Conservation (phyloP, 208 protist genomes). For the Trypanosoma cruzi region DNA sequence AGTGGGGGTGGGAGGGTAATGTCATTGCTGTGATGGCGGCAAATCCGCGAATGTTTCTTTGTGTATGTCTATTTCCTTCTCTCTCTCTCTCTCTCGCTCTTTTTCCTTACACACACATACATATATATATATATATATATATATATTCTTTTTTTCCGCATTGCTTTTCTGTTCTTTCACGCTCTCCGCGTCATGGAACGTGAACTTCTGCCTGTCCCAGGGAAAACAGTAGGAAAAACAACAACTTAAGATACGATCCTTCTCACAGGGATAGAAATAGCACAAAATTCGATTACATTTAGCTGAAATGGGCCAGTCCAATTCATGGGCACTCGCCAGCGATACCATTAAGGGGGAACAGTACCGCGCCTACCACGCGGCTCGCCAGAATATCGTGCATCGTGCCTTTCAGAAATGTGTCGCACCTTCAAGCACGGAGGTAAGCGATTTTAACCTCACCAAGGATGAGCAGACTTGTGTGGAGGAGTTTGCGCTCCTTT, state of each 20-base stretch:
- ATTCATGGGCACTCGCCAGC: slow-evolving; percentile 42
- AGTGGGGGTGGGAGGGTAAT: not conserved
- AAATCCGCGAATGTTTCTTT: not conserved
- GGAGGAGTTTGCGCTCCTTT: slow-evolving; percentile 82
- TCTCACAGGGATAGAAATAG: not conserved
- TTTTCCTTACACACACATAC: too few species aligned
- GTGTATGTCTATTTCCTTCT: not conserved
- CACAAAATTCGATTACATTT: slow-evolving; percentile 2
- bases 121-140: slow-evolving; percentile 3
- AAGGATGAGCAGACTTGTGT: slow-evolving; percentile 77
- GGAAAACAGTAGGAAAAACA: slow-evolving; percentile 25
- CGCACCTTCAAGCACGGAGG: slow-evolving; percentile 47
- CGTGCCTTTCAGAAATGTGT: slow-evolving; percentile 83
- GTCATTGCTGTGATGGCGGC: not conserved
- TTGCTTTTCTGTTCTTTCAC: not conserved
- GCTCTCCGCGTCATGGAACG: slow-evolving; percentile 6
- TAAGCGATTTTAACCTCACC: slow-evolving; percentile 37
- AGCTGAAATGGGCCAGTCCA: slow-evolving; percentile 67
- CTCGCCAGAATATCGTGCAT: slow-evolving; percentile 58
- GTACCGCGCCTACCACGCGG: slow-evolving; percentile 62
- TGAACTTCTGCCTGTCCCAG: not conserved
- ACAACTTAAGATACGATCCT: not conserved
- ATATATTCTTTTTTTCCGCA: too few species aligned
- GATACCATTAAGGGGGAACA: slow-evolving; percentile 81
- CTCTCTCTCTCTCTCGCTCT: slow-evolving; percentile 14